Evolutionary conservation across 192 early-diverging fungal genomes (phyloP), one percentile per base, ranked within the genome.

Genomic region (Umbelopsis sp.): DNA sequence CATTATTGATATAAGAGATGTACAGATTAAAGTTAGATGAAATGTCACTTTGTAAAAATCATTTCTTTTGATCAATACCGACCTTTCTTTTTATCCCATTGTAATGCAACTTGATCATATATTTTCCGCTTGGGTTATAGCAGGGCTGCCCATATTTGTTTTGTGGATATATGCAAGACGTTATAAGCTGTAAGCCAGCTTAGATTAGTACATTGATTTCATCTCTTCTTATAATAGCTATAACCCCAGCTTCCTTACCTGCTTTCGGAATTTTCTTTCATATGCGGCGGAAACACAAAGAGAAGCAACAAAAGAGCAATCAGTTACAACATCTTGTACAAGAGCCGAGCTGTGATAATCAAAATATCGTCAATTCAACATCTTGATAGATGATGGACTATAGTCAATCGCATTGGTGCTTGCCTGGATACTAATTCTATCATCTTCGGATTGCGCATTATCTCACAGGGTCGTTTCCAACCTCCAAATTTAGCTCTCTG

Each of bases 291-390:
- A 83, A 15, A 95, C 94, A 71, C 93, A 93, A 33, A 98, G 74
- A 30, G 94, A 95, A 5, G 96, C 94, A 6, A 98, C 96, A 80
- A 98, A 96, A 12, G 94, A 96, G 76, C 96, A 98, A 81, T 98
- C 96, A 3, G 92, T 95, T 1, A 97, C 96, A 16, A 93, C 88
- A 74, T 97, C 94, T 83, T 96, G 87, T 50, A 90, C 81, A 46
- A 92, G 91, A 66, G 83, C 88, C 2, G 76, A 77, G 73, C 89
- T 87, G 9, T 49, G 33, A 11, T 66, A 21, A 0, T 11, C 50
- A 9, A 21, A 46, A 10, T 41, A 48, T 25, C 18, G 7, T 64
- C 5, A 50, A 13, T 53, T 20, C 6, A 3, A 22, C 5, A 6
- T 6, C 37, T n/a, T n/a, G n/a, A n/a, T n/a, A 41, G 10, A 9